Evolutionary conservation across 2,329 filamentous ascomycete species (phyloP).

Genomic region (Penicillium sp.): DNA sequence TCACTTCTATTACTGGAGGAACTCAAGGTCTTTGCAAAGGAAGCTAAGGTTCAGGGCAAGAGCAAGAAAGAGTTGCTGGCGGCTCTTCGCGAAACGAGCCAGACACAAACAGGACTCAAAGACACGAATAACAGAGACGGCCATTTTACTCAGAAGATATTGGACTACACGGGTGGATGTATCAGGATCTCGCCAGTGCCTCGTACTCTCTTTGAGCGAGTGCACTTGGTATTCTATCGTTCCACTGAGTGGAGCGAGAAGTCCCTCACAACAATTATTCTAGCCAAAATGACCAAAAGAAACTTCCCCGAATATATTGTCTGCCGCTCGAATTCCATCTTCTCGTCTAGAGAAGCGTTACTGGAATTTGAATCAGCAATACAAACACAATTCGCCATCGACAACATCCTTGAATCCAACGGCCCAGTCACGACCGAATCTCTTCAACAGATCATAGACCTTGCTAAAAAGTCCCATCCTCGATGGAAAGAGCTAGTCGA

Average conservation of each 20-base stretch:
- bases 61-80: constrained; percentile 79
- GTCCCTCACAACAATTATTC: constrained; percentile 88
- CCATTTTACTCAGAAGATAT: constrained; percentile 75
- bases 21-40: constrained; percentile 78
- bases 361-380: constrained; percentile 89
- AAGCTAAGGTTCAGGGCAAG: constrained; percentile 81
- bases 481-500: constrained; percentile 74
- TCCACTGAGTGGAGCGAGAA: constrained; percentile 98
- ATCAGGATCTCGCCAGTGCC: constrained; percentile 72
- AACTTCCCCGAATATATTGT: constrained; percentile 92
- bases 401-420: constrained; percentile 77
- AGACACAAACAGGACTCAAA: constrained; percentile 72
- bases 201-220: constrained; percentile 83
- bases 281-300: constrained; percentile 81
- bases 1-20: constrained; percentile 83
- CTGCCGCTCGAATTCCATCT: constrained; percentile 85
- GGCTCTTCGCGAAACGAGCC: constrained; percentile 71
- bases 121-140: constrained; percentile 69
- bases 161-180: constrained; percentile 75
- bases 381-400: constrained; percentile 75
- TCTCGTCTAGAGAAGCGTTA: constrained; percentile 69
- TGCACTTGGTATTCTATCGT: constrained; percentile 93
- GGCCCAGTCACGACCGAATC: constrained; percentile 66
- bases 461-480: constrained; percentile 72
- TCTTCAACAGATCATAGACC: constrained; percentile 66